Evolutionary conservation across 257 asterid genomes (phyloP).

Genomic region (Eustoma russellianum): DNA sequence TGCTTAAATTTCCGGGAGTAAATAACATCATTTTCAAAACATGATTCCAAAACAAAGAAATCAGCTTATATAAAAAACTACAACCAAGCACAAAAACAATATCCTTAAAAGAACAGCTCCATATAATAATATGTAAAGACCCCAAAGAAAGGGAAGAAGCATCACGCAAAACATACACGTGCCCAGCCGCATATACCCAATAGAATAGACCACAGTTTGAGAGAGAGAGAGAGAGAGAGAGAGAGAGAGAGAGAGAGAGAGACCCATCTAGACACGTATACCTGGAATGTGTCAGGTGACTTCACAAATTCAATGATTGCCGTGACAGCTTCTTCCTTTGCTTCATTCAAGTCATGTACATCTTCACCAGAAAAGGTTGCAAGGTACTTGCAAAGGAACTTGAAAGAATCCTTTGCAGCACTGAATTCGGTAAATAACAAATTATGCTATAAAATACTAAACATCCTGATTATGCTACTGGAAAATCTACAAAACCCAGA

Average conservation of each 20-base stretch:
- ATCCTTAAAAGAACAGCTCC: too few species aligned
- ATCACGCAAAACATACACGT: background rate
- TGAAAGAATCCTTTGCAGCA: slow-evolving; percentile 65
- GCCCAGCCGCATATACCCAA: background rate
- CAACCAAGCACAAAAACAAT: too few species aligned
- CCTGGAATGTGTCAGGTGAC: slow-evolving; percentile 88
- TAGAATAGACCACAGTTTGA: background rate
- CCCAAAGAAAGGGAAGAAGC: background rate
- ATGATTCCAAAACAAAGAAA: too few species aligned
- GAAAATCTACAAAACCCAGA: too few species aligned
- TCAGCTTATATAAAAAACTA: too few species aligned
- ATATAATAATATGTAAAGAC: too few species aligned
- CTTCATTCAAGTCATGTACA: slow-evolving; percentile 45
- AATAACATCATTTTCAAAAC: too few species aligned
- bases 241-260: background rate
- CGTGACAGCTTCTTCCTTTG: slow-evolving; percentile 78
- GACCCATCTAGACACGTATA: slow-evolving; percentile 14
- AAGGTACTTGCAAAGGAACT: slow-evolving; percentile 74
- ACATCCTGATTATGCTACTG: background rate
- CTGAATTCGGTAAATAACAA: slow-evolving; percentile 28
- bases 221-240: background rate
- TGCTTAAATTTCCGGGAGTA: too few species aligned
- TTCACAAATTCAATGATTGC: slow-evolving; percentile 74
- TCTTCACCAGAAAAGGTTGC: slow-evolving; percentile 80
- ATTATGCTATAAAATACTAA: background rate